phyloP scores from a whole-genome alignment of 2,329 filamentous ascomycete genomes.

The Echinosphaeria canescens region DNA sequence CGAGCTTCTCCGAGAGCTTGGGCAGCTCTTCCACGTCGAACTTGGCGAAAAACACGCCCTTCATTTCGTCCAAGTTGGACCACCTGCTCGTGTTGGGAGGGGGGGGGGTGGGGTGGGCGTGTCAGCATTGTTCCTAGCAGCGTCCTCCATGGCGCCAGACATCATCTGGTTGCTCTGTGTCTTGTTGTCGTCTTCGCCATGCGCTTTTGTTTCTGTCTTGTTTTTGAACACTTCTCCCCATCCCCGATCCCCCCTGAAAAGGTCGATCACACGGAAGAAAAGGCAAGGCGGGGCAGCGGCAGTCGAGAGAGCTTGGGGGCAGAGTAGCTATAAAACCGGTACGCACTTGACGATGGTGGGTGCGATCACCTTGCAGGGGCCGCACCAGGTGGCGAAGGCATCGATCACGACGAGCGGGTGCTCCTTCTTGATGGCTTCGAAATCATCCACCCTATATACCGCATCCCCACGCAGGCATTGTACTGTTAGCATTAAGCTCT shows the following conservation, averaged over 20 bases:
- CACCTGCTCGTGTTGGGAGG: constrained; percentile 19
- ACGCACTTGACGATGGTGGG: constrained; percentile 48
- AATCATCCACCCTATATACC: constrained; percentile 8
- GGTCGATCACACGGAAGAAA: no score
- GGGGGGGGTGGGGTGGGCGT: neutral
- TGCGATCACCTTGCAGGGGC: constrained; percentile 81
- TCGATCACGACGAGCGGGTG: constrained; percentile 50
- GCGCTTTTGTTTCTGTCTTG: no score
- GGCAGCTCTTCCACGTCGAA: constrained; percentile 72
- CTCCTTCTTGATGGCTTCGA: constrained; percentile 14
- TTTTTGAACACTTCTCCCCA: no score
- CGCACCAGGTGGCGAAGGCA: constrained; percentile 81
- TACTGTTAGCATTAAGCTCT: no score
- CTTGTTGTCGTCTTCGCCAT: no score
- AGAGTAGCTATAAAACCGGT: no score
- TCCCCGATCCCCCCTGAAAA: no score
- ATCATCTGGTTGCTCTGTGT: no score
- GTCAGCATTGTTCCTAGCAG: neutral
- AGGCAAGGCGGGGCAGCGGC: neutral
- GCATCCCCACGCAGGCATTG: no score
- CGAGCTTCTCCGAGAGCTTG: constrained; percentile 55
- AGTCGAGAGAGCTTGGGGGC: no score
- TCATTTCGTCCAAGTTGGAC: constrained; percentile 31
- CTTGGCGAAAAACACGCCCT: constrained; percentile 58
- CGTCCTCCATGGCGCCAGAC: no score